Percentiles rank a stretch among this genome's conserved stretches.
These are phyloP conservation scores for Cichorium intybus DNA, from an alignment of 140 eudicot genomes.

Conservation along the genomic window DNA sequence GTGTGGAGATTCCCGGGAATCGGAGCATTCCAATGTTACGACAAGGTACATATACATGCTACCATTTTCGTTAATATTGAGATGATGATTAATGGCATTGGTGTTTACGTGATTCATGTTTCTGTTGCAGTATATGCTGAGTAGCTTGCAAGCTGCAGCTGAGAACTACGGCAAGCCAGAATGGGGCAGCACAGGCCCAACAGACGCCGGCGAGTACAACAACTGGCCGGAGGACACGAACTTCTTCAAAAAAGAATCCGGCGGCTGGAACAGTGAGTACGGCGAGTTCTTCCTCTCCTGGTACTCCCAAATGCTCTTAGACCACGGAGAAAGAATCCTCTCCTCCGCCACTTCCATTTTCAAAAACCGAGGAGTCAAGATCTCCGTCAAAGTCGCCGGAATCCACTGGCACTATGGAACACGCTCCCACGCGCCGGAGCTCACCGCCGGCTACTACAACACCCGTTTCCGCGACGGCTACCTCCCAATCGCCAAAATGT, in stretches of 20 bases:
- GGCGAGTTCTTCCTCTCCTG: slow-evolving; percentile 93
- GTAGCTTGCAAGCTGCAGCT: slow-evolving; percentile 86
- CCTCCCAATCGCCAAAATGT: slow-evolving; percentile 83
- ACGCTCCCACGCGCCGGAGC: slow-evolving; percentile 96
- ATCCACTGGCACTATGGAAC: slow-evolving; percentile 99
- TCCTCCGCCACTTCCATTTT: slow-evolving; percentile 58
- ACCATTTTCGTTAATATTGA: not conserved
- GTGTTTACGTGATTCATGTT: not conserved
- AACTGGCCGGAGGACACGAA: slow-evolving; percentile 95
- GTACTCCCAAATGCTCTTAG: slow-evolving; percentile 86
- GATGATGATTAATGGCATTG: not conserved
- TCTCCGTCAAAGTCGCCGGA: slow-evolving; percentile 86
- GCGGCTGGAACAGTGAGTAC: slow-evolving; percentile 72
- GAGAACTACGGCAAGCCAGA: slow-evolving; percentile 80
- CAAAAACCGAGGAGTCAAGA: slow-evolving; percentile 53
- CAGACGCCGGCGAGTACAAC: slow-evolving; percentile 91
- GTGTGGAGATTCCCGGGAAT: slow-evolving; percentile 96
- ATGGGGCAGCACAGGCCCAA: slow-evolving; percentile 94
- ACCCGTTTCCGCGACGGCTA: slow-evolving; percentile 88
- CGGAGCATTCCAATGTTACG: slow-evolving; percentile 95
- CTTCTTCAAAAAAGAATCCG: slow-evolving; percentile 76
- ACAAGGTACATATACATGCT: slow-evolving; percentile 51
- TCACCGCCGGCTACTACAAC: slow-evolving; percentile 97
- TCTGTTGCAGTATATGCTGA: slow-evolving; percentile 73
- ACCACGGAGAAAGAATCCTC: slow-evolving; percentile 80